A percentile compares a stretch with the other conserved stretches of the same genome.
Conservation (phyloP, 805 yeast species). For the Metschnikowia santaceciliae region DNA sequence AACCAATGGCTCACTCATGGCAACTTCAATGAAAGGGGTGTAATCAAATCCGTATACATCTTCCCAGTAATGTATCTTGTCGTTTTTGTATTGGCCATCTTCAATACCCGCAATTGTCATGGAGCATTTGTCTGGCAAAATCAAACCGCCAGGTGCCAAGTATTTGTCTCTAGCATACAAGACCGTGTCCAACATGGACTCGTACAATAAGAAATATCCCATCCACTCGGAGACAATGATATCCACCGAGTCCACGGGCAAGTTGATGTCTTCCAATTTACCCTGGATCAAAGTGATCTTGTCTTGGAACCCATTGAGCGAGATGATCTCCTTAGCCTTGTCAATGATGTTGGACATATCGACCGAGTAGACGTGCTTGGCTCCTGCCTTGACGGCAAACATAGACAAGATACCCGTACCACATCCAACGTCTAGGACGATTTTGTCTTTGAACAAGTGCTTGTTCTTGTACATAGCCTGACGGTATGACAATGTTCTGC, state of each 20-base stretch:
- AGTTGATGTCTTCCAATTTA: slow-evolving; percentile 84
- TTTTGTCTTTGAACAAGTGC: slow-evolving; percentile 83
- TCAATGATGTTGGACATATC: slow-evolving; percentile 96
- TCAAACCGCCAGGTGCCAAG: slow-evolving; percentile 76
- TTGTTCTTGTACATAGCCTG: slow-evolving; percentile 89
- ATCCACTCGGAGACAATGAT: slow-evolving; percentile 98
- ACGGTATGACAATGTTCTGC: slow-evolving; percentile 87
- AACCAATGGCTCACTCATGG: slow-evolving; percentile 91
- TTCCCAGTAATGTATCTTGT: slow-evolving; percentile 91
- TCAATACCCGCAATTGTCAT: slow-evolving; percentile 90
- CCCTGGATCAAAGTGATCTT: slow-evolving; percentile 88
- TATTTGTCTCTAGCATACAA: slow-evolving; percentile 90
- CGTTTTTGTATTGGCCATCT: slow-evolving; percentile 87
- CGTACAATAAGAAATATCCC: slow-evolving; percentile 96
- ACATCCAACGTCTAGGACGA: slow-evolving; percentile 97
- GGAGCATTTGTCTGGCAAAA: slow-evolving; percentile 90
- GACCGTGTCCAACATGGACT: slow-evolving; percentile 97
- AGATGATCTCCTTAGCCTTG: slow-evolving; percentile 89
- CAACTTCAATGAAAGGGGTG: slow-evolving; percentile 80
- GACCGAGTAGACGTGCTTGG: slow-evolving; percentile 94
- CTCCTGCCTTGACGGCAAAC: slow-evolving; percentile 99
- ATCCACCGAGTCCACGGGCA: slow-evolving; percentile 88
- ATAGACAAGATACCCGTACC: slow-evolving; percentile 97
- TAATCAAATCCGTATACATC: slow-evolving; percentile 97
- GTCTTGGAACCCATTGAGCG: slow-evolving; percentile 77